A percentile compares a stretch with the other conserved stretches of the same genome.
These are phyloP conservation scores for Tagetes patula DNA, from an alignment of 129 eudicot species.

Conservation along the genomic window DNA sequence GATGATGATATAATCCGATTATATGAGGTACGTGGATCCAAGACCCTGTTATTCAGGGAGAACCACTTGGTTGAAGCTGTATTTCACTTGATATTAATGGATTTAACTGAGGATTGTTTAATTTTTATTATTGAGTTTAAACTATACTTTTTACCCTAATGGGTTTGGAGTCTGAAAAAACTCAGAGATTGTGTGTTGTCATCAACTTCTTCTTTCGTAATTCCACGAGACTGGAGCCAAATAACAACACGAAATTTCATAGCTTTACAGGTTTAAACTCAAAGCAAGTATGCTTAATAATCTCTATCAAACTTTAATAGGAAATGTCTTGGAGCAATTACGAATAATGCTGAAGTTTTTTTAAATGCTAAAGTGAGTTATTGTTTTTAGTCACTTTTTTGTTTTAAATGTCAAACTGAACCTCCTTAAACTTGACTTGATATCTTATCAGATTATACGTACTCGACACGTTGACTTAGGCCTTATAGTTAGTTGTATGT, in stretches of 20 bases:
- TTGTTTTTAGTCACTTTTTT: no score
- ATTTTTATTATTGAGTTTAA: constrained; percentile 6
- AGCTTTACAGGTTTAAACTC: no score
- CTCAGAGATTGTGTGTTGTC: constrained; percentile 24
- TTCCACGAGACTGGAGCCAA: constrained; percentile 29
- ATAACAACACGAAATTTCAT: constrained; percentile 20
- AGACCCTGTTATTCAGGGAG: constrained; percentile 36
- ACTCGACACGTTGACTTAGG: no score
- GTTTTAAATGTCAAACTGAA: no score
- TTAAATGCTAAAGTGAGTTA: no score
- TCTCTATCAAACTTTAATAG: no score
- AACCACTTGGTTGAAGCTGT: constrained; percentile 38
- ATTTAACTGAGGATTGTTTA: constrained; percentile 17
- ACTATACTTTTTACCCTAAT: constrained; percentile 24
- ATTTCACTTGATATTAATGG: constrained; percentile 31
- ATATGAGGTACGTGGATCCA: constrained; percentile 33
- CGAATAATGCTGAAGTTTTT: no score
- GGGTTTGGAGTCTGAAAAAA: constrained; percentile 32
- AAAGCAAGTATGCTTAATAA: no score
- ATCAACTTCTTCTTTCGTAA: constrained; percentile 35
- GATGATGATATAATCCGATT: constrained; percentile 27
- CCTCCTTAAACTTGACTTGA: no score
- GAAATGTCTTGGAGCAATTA: no score
- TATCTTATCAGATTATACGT: no score
- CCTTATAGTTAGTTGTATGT: no score